A percentile compares a stretch with the other conserved stretches of the same genome.
Conservation (phyloP, 352 stramenopile genomes). For the Phytophthora sp. region DNA sequence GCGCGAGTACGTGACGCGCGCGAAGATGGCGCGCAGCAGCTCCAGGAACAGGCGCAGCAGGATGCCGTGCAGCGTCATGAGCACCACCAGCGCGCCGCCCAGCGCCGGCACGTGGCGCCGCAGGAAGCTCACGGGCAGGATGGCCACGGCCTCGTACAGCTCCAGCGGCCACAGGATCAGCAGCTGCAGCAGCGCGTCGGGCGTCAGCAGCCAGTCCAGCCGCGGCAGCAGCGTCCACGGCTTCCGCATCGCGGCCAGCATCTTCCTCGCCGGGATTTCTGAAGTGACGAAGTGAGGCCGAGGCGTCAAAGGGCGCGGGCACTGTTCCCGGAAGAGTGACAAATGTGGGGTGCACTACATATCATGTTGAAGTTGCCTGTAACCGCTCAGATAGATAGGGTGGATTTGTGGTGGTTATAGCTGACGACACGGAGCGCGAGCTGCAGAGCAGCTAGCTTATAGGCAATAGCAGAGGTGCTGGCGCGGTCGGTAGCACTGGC, state of each 20-base stretch:
- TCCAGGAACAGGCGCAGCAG: conserved; percentile 73
- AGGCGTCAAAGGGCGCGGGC: conserved; percentile 11
- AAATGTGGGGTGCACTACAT: background rate
- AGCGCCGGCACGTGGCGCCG: conserved; percentile 76
- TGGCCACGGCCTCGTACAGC: conserved; percentile 77
- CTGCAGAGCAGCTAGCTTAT: too few species aligned
- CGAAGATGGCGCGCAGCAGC: conserved; percentile 66
- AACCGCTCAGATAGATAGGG: conserved; percentile 14
- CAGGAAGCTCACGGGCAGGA: conserved; percentile 77
- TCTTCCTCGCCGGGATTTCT: conserved; percentile 1
- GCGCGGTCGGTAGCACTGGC: background rate
- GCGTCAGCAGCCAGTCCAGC: conserved; percentile 44
- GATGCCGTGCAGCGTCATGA: conserved; percentile 80
- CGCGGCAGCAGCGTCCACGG: conserved; percentile 29
- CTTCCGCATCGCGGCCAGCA: conserved; percentile 22
- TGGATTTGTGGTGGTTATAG: too few species aligned
- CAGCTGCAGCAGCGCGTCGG: conserved; percentile 55
- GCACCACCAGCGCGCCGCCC: conserved; percentile 75
- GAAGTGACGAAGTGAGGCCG: conserved; percentile 18
- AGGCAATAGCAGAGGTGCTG: too few species aligned
- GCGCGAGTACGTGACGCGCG: conserved; percentile 66
- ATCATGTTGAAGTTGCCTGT: background rate
- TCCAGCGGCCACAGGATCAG: conserved; percentile 72
- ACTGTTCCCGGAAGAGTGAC: too few species aligned
- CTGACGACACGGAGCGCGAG: too few species aligned